These are phyloP conservation scores for Boletus subparvulus DNA, from an alignment of 768 basidiomycete species.

Conservation along the genomic window DNA sequence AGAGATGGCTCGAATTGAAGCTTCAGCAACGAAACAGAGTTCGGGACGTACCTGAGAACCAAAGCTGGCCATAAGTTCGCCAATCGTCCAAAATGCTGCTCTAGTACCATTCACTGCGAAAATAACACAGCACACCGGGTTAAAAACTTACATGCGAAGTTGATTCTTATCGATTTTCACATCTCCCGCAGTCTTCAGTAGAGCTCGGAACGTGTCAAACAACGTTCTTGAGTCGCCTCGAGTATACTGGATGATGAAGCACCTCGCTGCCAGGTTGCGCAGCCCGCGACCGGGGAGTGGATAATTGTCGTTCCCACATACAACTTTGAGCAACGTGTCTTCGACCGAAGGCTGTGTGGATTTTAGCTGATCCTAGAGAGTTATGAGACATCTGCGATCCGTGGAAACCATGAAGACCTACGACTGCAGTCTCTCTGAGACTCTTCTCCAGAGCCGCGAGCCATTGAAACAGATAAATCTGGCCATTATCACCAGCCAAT, in stretches of 20 bases:
- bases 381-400: background rate
- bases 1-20: background rate
- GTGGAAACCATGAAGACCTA: slow-evolving; percentile 36
- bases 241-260: slow-evolving; percentile 69
- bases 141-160: slow-evolving; percentile 58
- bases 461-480: slow-evolving; percentile 86
- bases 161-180: slow-evolving; percentile 66
- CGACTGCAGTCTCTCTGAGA: slow-evolving; percentile 48
- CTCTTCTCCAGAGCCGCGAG: slow-evolving; percentile 63
- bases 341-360: slow-evolving; percentile 61
- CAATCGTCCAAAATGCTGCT: slow-evolving; percentile 82
- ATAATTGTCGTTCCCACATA: slow-evolving; percentile 61
- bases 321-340: slow-evolving; percentile 61
- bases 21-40: background rate
- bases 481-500: slow-evolving; percentile 70
- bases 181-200: slow-evolving; percentile 76
- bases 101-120: slow-evolving; percentile 38
- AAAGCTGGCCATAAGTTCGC: slow-evolving; percentile 82
- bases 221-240: slow-evolving; percentile 81
- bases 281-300: slow-evolving; percentile 88
- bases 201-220: slow-evolving; percentile 81
- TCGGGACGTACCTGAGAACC: slow-evolving; percentile 72
- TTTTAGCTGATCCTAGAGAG: slow-evolving; percentile 63
- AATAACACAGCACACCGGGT: background rate
- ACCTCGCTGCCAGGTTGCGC: slow-evolving; percentile 75